Base-by-base conservation (phyloP, 2,329 filamentous ascomycete genomes). In the Monosporascus ibericus region DNA sequence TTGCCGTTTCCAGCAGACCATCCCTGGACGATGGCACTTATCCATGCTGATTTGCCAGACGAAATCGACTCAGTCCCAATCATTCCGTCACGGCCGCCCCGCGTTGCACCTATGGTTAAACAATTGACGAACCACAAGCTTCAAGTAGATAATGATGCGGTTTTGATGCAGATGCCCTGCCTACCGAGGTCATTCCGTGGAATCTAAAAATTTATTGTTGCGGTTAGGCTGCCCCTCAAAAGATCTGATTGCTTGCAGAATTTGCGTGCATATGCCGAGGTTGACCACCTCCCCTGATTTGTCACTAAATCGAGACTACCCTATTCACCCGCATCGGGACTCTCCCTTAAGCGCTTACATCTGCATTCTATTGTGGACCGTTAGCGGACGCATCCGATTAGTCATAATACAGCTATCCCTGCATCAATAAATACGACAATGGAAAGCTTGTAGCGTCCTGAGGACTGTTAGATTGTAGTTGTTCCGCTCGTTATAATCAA, bases 1-100 rank as follows among this genome's bases (percentile, higher is more conserved):
- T 64, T 64, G 59, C 60, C 57, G 48, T 54, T 59, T 62, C 52
- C 34, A 60, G 56, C 54, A 53, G 30, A 53, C 52, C 51, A 50
- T 48, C 44, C 54, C 51, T 25, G 52, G 24, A 44, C 63, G 40
- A 58, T 63, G 44, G 48, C 27, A 1, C 34, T 17, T 60, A 47
- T 44, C 47, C n/a, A 24, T 46, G 48, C 34, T 60, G 53, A 58
- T 58, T 58, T 53, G 56, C 34, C 48, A 40, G 48, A 11, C 14
- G 47, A 48, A 36, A 49, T 50, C 55, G 42, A 34, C 57, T 58
- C 55, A 52, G 54, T 52, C 52, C 58, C 60, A 60, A 58, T 58
- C 25, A 54, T 54, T 54, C 24, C 39, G 46, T 50, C 52, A 49
- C 48, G 55, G 58, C 47, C 30, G 20, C 46, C 48, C 52, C 48